phyloP scores from a whole-genome alignment of 768 basidiomycete genomes.

The Serpula lacrymans region DNA sequence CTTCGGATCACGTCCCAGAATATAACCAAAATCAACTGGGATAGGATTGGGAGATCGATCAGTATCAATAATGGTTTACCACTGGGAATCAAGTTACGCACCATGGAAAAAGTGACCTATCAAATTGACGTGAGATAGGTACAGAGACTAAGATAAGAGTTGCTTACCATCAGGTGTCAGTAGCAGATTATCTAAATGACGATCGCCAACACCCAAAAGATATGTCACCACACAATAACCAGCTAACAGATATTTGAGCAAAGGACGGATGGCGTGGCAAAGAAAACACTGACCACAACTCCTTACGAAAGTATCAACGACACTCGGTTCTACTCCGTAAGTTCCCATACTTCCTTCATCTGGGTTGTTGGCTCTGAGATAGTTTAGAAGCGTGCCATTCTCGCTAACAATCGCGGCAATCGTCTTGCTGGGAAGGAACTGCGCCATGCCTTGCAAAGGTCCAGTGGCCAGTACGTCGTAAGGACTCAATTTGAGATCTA shows the following conservation, averaged over 20 bases:
- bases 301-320: constrained; percentile 93
- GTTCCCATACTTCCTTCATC: constrained; percentile 95
- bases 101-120: constrained; percentile 95
- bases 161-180: constrained; percentile 82
- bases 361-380: constrained; percentile 79
- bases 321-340: constrained; percentile 89
- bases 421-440: constrained; percentile 95
- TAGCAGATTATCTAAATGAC: constrained; percentile 93
- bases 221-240: constrained; percentile 99
- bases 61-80: constrained; percentile 3
- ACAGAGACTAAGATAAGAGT: constrained; percentile 1
- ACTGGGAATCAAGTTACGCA: constrained; percentile 26
- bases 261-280: constrained; percentile 5
- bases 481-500: constrained; percentile 88
- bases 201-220: constrained; percentile 92
- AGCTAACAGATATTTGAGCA: constrained; percentile 47
- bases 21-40: constrained; percentile 96
- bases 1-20: constrained; percentile 95
- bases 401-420: constrained; percentile 94
- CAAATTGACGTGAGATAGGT: neutral
- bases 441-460: constrained; percentile 89
- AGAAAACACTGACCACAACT: constrained; percentile 76
- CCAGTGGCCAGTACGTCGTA: constrained; percentile 95
- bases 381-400: constrained; percentile 83
- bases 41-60: constrained; percentile 4